These are phyloP conservation scores for Lanzia echinophila DNA, from an alignment of 2,329 filamentous ascomycete genomes.

Conservation along the genomic window DNA sequence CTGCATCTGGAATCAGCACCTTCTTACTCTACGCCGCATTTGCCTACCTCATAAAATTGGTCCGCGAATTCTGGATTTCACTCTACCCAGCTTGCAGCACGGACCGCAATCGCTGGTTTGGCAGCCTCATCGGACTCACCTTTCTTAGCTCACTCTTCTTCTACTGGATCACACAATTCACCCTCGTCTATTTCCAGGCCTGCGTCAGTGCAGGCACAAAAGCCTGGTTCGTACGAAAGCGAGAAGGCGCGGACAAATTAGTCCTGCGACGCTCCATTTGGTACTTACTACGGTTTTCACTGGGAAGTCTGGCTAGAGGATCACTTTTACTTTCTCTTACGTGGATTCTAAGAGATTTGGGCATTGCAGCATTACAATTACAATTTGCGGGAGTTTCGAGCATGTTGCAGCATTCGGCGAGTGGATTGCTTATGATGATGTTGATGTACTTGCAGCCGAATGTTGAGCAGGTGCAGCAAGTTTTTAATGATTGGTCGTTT, in stretches of 20 bases:
- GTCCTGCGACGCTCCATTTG: neutral
- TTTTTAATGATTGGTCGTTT: neutral
- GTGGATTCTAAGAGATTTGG: neutral
- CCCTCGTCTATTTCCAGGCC: neutral
- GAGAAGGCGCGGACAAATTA: neutral
- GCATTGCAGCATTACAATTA: neutral
- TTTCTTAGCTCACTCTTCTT: neutral
- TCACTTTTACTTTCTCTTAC: neutral
- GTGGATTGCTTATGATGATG: neutral
- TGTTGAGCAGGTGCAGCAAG: neutral
- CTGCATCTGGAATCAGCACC: neutral
- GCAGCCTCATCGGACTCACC: too few species aligned
- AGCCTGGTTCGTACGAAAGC: neutral
- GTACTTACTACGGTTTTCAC: neutral
- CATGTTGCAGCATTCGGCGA: neutral
- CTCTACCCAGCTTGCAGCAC: neutral
- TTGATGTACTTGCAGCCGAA: neutral
- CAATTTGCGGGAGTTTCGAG: neutral
- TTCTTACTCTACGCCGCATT: neutral
- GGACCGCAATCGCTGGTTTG: neutral
- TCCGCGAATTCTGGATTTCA: neutral
- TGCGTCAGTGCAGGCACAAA: neutral
- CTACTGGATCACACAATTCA: neutral
- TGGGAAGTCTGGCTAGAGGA: neutral
- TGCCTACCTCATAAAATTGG: neutral